A percentile compares a stretch with the other conserved stretches of the same genome.
Conservation (phyloP, 345 rosid genomes). For the Capsella bursapastoris region DNA sequence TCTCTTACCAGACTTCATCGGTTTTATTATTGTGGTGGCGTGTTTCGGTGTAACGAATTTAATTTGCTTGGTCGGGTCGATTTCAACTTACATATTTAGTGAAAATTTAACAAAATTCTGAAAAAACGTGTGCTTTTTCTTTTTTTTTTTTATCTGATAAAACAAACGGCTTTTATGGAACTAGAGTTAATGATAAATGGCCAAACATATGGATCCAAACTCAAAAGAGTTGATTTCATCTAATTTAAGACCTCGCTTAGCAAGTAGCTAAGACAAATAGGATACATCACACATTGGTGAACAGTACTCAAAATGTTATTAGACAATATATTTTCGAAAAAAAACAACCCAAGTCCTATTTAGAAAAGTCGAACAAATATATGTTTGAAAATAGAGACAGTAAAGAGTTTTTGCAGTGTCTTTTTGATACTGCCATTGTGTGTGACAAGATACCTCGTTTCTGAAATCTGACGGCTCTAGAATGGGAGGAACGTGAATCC, state of each 20-base stretch:
- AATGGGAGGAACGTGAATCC: conserved; percentile 13
- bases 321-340: too few relatives aligned
- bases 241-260: background rate
- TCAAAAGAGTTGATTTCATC: background rate
- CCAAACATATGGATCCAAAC: conserved; percentile 21
- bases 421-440: conserved; percentile 8
- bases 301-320: too few relatives aligned
- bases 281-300: background rate
- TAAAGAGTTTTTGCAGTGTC: conserved; percentile 24
- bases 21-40: conserved; percentile 33
- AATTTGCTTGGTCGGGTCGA: conserved; percentile 34
- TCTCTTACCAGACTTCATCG: conserved; percentile 45
- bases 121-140: background rate
- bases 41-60: conserved; percentile 39
- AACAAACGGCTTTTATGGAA: conserved; percentile 5
- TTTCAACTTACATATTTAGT: conserved; percentile 25
- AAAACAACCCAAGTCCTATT: too few relatives aligned
- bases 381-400: background rate
- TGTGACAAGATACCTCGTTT: background rate
- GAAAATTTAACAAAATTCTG: conserved; percentile 11
- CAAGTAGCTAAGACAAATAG: background rate
- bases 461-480: conserved; percentile 30
- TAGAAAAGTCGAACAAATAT: background rate
- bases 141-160: background rate
- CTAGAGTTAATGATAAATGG: background rate